These are phyloP conservation scores for Pythium brachiatum DNA, from an alignment of 352 stramenopile genomes.

Conservation along the genomic window DNA sequence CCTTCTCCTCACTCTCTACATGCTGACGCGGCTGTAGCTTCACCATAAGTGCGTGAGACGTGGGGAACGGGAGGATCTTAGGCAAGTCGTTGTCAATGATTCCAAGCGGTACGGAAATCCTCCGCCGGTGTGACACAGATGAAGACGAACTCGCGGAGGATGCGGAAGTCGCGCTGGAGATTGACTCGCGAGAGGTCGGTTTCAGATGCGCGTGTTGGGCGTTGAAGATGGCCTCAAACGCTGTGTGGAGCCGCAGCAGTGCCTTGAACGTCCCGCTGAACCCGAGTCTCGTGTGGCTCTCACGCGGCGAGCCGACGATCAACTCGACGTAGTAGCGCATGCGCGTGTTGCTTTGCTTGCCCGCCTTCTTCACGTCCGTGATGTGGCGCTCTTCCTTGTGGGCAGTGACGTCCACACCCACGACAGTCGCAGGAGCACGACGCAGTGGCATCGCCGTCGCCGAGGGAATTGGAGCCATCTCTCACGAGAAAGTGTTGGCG, in stretches of 20 bases:
- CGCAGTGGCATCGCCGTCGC: neutral
- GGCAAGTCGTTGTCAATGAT: neutral
- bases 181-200: conserved; percentile 31
- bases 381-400: conserved; percentile 64
- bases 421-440: conserved; percentile 10
- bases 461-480: conserved; percentile 5
- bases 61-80: conserved; percentile 26
- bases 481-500: neutral
- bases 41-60: conserved; percentile 38
- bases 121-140: conserved; percentile 20
- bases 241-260: conserved; percentile 48
- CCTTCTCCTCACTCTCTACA: conserved; percentile 54
- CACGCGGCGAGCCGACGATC: conserved; percentile 46
- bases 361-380: conserved; percentile 35
- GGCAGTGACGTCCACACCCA: conserved; percentile 59
- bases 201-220: conserved; percentile 31
- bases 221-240: conserved; percentile 39
- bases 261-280: conserved; percentile 67
- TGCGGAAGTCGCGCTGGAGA: conserved; percentile 43
- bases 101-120: conserved; percentile 25
- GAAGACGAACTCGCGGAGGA: conserved; percentile 41
- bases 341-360: conserved; percentile 37
- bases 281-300: conserved; percentile 52
- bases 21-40: conserved; percentile 42
- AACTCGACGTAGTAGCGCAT: conserved; percentile 77